Evolutionary conservation across 2,329 filamentous ascomycete genomes (phyloP), one percentile per base, ranked within the genome.

Genomic region (Fusarium compactum): DNA sequence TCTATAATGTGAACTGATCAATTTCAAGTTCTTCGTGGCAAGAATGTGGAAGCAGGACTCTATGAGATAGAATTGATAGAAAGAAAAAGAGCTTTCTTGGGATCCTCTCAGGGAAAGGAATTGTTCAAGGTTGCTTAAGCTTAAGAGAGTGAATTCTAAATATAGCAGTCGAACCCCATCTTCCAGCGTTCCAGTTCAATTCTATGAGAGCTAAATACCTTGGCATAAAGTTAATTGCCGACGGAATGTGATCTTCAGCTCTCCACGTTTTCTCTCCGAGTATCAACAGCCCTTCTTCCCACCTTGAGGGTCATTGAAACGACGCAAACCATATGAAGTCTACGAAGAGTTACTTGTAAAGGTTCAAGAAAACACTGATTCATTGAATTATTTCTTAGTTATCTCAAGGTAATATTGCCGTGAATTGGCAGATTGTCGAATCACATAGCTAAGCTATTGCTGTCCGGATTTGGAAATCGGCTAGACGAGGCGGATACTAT

Each of bases 341-440:
- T 18, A 18, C 2, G 2, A 6, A 10, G 5, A 18, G 9, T 5
- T 0, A 18, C 1, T 34, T 10, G 32, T 6, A 6, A 18, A 29
- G 2, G 2, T 10, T 9, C 8, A 18, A 10, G 8, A 34, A 2
- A 8, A 2, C 2, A 18, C 15, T 16, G 32, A 34, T 9, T 2
- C 8, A 34, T 16, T 18, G 2, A 18, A 10, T 1, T 9, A 27
- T 27, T 27, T 10, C 9, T 3, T 27, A 1, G 11, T 10, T 11
- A 11, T 27, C 27, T 27, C 10, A 27, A 27, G 27, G 27, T 27
- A 27, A 34, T 18, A 6, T 4, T 34, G 16, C 3, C 8, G 16
- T 10, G 18, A 11, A n/a, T 9, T 12, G 8, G 9, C 9, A 18
- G 22, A 16, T 9, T 27, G 6, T 10, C 2, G 8, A 7, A n/a